phyloP scores from a whole-genome alignment of 106 monocot species.

The Acorus calamus region DNA sequence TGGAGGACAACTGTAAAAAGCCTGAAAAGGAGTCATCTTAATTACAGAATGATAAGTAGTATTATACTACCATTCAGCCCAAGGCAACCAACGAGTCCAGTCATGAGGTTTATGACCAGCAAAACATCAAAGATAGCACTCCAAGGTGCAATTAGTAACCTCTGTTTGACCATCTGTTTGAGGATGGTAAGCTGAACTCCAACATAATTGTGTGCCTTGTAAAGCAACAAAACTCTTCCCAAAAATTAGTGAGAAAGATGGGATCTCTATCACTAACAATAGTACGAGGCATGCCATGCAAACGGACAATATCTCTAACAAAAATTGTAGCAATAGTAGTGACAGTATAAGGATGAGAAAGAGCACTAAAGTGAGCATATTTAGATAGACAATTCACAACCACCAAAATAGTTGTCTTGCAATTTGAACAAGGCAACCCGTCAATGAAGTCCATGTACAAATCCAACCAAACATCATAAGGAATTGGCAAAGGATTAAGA shows the following conservation, averaged over 20 bases:
- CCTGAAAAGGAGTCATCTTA: too few relatives aligned
- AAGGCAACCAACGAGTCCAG: too few relatives aligned
- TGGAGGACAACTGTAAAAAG: too few relatives aligned
- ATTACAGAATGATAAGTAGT: too few relatives aligned
- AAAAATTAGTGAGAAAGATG: neutral
- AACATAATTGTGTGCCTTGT: neutral
- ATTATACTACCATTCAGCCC: too few relatives aligned
- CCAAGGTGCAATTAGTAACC: too few relatives aligned
- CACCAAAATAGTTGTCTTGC: neutral
- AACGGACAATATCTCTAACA: neutral
- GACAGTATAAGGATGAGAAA: neutral
- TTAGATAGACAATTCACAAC: neutral
- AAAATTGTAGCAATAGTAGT: too few relatives aligned
- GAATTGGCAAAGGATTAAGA: neutral
- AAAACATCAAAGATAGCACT: too few relatives aligned
- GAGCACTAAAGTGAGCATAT: neutral
- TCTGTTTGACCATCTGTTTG: too few relatives aligned
- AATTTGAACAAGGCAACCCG: neutral
- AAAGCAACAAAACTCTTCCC: neutral
- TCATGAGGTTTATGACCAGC: too few relatives aligned
- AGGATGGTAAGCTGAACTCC: neutral
- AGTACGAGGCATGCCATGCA: neutral
- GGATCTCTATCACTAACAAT: neutral
- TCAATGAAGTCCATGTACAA: neutral
- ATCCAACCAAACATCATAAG: neutral